These are phyloP conservation scores for Pyrenophora seminiperda DNA, from an alignment of 2,329 filamentous ascomycete genomes.

Conservation along the genomic window DNA sequence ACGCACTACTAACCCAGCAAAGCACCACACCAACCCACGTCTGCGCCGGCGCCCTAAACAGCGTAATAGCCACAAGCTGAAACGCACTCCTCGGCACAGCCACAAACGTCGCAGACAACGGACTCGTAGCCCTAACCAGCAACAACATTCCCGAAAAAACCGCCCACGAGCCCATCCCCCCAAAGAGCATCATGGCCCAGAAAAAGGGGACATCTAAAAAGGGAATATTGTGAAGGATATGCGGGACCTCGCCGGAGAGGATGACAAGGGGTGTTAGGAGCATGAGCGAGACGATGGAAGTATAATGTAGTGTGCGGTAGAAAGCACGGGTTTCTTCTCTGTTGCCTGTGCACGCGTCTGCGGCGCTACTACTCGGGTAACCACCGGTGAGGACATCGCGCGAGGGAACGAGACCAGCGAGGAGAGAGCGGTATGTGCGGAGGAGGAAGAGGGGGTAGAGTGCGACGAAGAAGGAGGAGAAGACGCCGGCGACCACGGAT, in stretches of 20 bases:
- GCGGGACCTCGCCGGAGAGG: slow-evolving; percentile 55
- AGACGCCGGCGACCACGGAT: slow-evolving; percentile 57
- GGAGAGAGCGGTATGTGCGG: slow-evolving; percentile 56
- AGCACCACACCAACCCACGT: slow-evolving; percentile 59
- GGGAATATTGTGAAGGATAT: slow-evolving; percentile 59
- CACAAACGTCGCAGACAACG: slow-evolving; percentile 58
- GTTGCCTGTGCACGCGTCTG: slow-evolving; percentile 41
- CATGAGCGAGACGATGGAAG: slow-evolving; percentile 56
- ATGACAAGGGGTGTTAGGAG: slow-evolving; percentile 57
- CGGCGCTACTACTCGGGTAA: slow-evolving; percentile 41
- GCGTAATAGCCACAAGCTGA: slow-evolving; percentile 54
- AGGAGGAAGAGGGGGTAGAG: slow-evolving; percentile 59
- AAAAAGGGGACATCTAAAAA: slow-evolving; percentile 62
- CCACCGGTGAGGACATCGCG: slow-evolving; percentile 52
- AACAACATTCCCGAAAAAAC: slow-evolving; percentile 57
- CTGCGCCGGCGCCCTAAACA: slow-evolving; percentile 56
- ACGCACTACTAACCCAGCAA: slow-evolving; percentile 57
- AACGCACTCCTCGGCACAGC: slow-evolving; percentile 56
- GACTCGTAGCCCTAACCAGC: slow-evolving; percentile 57
- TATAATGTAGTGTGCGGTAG: slow-evolving; percentile 59
- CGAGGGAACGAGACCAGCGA: slow-evolving; percentile 52
- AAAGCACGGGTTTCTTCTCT: slow-evolving; percentile 58
- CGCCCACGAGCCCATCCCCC: slow-evolving; percentile 54
- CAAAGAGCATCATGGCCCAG: slow-evolving; percentile 59
- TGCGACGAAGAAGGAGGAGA: slow-evolving; percentile 58